Evolutionary conservation across 1,284 basidiomycete species (phyloP), one percentile per base, ranked within the genome.

Genomic region (Pterulicium gracile): DNA sequence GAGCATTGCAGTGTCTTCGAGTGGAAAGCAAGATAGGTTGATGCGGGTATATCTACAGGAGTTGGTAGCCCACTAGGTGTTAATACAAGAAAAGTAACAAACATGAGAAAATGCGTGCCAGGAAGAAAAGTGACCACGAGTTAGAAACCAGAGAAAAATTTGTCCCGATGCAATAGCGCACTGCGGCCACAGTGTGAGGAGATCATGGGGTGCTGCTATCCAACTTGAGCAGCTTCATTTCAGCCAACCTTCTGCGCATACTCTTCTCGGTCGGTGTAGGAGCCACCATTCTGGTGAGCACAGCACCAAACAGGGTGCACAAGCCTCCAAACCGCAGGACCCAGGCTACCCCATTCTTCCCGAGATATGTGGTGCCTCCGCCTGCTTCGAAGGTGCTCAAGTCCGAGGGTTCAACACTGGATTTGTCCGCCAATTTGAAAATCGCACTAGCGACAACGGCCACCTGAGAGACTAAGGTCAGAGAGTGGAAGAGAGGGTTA

Each of bases 241-340:
- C 79, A 12, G 77, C 83, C n/a, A 91, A 69, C 42, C 87, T 73
- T 24, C 82, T 70, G 41, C 84, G 72, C 80, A 91, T 93, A 45
- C 86, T 83, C 65, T 82, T 88, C 68, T 95, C 91, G 4, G 89
- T 88, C 46, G 79, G 83, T 23, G 91, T 95, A 1, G 82, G 88
- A 15, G 91, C 79, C 0, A 94, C 88, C 65, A 73, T 80, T 43
- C 87, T 80, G 24, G 83, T 84, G 52, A 88, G 72, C 4, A 77
- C 52, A 1, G 90, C 89, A 20, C 88, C 62, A 21, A 70, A 71
- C 50, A 94, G 64, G 0, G 91, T 82, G 60, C 83, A 89, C 4
- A 89, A 56, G 24, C 93, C 93, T 42, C 93, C 93, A 57, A 96
- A 96, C 12, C 92, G 78, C 44, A 98, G 65, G 3, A 96, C 89